Evolutionary conservation across 2,329 filamentous ascomycete species (phyloP).

Genomic region (Fusarium caatingaense): DNA sequence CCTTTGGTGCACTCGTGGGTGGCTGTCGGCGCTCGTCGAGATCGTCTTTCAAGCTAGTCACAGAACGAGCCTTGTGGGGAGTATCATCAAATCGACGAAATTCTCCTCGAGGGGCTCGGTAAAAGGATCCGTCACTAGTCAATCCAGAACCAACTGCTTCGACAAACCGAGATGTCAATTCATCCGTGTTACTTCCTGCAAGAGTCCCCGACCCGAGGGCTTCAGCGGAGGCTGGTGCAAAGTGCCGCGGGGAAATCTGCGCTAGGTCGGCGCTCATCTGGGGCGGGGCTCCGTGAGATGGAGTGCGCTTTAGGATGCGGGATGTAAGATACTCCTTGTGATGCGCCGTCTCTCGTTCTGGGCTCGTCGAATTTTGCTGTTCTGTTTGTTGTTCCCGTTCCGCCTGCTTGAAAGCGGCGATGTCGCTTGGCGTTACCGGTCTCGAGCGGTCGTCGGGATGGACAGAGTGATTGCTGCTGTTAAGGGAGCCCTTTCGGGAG

Average conservation of each 20-base stretch:
- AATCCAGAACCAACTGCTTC: constrained; percentile 62
- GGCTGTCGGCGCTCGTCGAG: constrained; percentile 34
- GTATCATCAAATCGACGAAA: constrained; percentile 50
- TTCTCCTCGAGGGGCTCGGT: constrained; percentile 51
- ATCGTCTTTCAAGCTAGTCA: constrained; percentile 50
- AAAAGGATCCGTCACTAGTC: constrained; percentile 65
- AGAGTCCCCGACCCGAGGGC: constrained; percentile 43
- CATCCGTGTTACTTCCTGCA: constrained; percentile 54
- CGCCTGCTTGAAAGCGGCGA: constrained; percentile 17
- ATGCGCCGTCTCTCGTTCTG: constrained; percentile 57
- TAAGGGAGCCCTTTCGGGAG: constrained; percentile 60
- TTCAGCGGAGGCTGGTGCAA: constrained; percentile 49
- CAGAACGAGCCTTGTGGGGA: constrained; percentile 57
- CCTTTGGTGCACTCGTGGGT: constrained; percentile 40
- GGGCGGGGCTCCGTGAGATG: constrained; percentile 70
- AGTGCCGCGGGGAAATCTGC: constrained; percentile 54
- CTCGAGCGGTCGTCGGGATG: constrained; percentile 53
- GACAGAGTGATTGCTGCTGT: constrained; percentile 62
- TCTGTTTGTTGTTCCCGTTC: constrained; percentile 23
- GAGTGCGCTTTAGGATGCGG: constrained; percentile 72
- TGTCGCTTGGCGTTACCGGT: constrained; percentile 51
- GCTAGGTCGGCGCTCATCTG: constrained; percentile 71
- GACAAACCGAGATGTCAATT: constrained; percentile 71
- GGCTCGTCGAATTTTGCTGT: constrained; percentile 41
- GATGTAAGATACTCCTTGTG: constrained; percentile 76